These are phyloP conservation scores for Epicoccum nigrum DNA, from an alignment of 2,329 filamentous ascomycete genomes.

Conservation along the genomic window DNA sequence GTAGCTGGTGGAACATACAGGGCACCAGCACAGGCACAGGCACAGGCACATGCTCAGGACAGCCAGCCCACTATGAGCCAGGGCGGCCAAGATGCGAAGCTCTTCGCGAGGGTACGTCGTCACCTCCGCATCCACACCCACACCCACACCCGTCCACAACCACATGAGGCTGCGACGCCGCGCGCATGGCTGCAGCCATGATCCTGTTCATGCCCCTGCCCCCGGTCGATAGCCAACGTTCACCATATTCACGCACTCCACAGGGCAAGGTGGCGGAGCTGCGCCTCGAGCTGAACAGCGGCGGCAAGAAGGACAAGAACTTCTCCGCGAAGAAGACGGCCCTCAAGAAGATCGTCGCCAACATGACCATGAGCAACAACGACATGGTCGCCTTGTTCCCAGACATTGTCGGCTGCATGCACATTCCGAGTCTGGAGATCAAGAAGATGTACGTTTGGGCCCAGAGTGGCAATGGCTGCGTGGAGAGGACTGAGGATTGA, in stretches of 20 bases:
- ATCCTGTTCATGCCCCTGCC: constrained; percentile 49
- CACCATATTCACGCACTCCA: constrained; percentile 54
- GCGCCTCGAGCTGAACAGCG: constrained; percentile 89
- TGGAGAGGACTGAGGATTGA: no score
- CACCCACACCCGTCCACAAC: not conserved
- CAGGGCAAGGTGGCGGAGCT: constrained; percentile 99
- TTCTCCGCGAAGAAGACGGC: constrained; percentile 94
- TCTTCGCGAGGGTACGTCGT: constrained; percentile 90
- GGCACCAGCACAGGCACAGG: constrained; percentile 30
- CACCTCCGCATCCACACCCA: constrained; percentile 1
- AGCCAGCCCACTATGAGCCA: constrained; percentile 61
- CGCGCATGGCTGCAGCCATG: constrained; percentile 19
- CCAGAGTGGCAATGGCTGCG: not conserved
- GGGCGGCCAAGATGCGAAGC: constrained; percentile 93
- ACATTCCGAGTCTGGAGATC: constrained; percentile 91
- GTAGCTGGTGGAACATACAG: constrained; percentile 22
- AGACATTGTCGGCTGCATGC: constrained; percentile 95
- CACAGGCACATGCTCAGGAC: constrained; percentile 39
- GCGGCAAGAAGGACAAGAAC: constrained; percentile 98
- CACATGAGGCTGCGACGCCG: no score
- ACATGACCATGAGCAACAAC: constrained; percentile 99
- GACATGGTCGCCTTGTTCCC: constrained; percentile 98
- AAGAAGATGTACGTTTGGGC: constrained; percentile 86
- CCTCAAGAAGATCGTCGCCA: constrained; percentile 98
- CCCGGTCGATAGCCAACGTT: constrained; percentile 53